Percentiles rank a stretch among this genome's conserved stretches.
Evolutionary conservation across 2,329 filamentous ascomycete genomes (phyloP).

Genomic region (Chalaropsis ovoidea): DNA sequence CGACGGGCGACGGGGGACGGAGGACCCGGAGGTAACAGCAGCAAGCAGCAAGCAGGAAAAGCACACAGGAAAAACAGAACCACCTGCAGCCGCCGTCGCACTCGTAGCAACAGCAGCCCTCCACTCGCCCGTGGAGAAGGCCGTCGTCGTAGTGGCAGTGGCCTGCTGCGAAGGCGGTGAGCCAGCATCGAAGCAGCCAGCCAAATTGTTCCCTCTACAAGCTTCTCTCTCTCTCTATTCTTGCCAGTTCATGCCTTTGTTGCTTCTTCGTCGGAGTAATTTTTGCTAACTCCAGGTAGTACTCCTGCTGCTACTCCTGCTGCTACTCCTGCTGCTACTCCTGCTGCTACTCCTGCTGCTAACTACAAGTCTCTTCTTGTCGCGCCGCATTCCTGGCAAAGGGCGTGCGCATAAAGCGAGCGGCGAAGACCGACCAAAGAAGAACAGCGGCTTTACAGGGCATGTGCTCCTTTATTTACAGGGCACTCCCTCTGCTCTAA

Average conservation of each 20-base stretch:
- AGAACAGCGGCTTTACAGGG: background rate
- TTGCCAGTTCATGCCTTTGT: background rate
- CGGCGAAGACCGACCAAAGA: background rate
- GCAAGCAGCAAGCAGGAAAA: background rate
- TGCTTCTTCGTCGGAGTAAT: background rate
- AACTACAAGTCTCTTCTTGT: background rate
- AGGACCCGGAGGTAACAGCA: background rate
- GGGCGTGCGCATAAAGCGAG: conserved; percentile 13
- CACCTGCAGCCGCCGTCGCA: background rate
- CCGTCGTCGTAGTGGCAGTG: background rate
- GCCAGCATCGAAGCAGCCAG: background rate
- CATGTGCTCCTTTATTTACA: conserved; percentile 1
- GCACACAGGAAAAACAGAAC: background rate
- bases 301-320: too few relatives aligned
- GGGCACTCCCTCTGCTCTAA: background rate
- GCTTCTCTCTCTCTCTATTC: background rate
- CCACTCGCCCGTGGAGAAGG: background rate
- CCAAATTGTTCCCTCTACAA: too few relatives aligned
- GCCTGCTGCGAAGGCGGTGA: background rate
- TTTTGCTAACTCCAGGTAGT: too few relatives aligned
- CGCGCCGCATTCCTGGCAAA: conserved; percentile 10
- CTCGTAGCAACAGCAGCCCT: background rate
- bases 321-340: too few relatives aligned
- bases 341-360: too few relatives aligned
- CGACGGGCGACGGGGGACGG: background rate